These are phyloP conservation scores for Zhuliangozyma blackwelliae DNA, from an alignment of 1,139 yeast genomes.

Conservation along the genomic window DNA sequence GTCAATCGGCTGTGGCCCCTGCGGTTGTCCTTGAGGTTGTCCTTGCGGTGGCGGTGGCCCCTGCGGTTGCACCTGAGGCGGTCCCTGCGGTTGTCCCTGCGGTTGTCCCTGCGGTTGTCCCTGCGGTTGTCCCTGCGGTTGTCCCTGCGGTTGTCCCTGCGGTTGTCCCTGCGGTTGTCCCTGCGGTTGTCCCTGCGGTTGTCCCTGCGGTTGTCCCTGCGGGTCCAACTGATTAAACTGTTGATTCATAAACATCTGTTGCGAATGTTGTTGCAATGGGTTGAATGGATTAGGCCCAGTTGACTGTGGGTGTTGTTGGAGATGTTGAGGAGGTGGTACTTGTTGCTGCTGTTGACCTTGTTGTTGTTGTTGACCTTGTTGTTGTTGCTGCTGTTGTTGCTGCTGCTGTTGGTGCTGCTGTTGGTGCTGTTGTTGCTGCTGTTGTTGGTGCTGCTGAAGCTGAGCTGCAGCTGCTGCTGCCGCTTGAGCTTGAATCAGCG, in stretches of 20 bases:
- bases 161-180: neutral
- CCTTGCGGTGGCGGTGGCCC: slow-evolving; percentile 13
- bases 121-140: slow-evolving; percentile 9
- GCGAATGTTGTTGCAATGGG: slow-evolving; percentile 24
- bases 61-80: slow-evolving; percentile 13
- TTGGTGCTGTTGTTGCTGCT: slow-evolving; percentile 10
- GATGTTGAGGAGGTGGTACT: slow-evolving; percentile 18
- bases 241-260: slow-evolving; percentile 16
- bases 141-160: slow-evolving; percentile 14
- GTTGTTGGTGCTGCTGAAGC: slow-evolving; percentile 9
- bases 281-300: slow-evolving; percentile 18
- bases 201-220: slow-evolving; percentile 10
- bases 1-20: slow-evolving; percentile 8
- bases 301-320: slow-evolving; percentile 6
- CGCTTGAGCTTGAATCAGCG: slow-evolving; percentile 5
- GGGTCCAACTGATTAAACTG: slow-evolving; percentile 14
- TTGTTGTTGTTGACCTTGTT: slow-evolving; percentile 11
- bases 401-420: slow-evolving; percentile 15
- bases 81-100: slow-evolving; percentile 9
- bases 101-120: neutral
- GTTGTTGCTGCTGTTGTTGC: slow-evolving; percentile 12
- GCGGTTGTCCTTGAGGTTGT: slow-evolving; percentile 1
- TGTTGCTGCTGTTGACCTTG: slow-evolving; percentile 21
- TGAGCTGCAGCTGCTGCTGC: slow-evolving; percentile 5
- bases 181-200: slow-evolving; percentile 3